Base-by-base conservation (phyloP, 805 yeast species). In the Ogataea sp. region DNA sequence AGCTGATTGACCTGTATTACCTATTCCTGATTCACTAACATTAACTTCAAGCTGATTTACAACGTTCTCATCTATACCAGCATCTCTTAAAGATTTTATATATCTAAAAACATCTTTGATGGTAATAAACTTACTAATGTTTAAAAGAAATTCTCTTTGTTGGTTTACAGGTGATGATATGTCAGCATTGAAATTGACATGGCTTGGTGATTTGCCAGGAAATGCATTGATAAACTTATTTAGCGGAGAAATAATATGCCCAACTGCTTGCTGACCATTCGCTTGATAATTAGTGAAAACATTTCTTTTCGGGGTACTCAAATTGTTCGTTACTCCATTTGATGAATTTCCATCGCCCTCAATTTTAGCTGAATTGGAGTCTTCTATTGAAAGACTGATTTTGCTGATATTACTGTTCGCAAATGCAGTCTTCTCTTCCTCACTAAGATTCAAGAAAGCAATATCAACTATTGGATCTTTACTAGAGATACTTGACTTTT, bases 1-100 rank as follows among this genome's bases (percentile, higher is more conserved):
- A 15, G 31, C 34, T 17, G 34, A 20, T n/a, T 18, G 21, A 9
- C 17, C 34, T 20, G 4, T 20, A n/a, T 14, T 7, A 4, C 9
- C 7, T 6, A 28, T 16, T 6, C 42, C 37, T 20, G 64, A 40
- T 16, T 64, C 66, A 4, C 56, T 53, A 10, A 79, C 48, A 33
- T 69, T 60, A 27, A 56, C 63, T 23, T 55, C 46, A 15, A 75
- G 49, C 8, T 66, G 54, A 1, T 50, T 48, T n/a, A 65, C 48
- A 1, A 64, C 50, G 4, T 63, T 65, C 2, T 48, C 27, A 14
- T 62, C 56, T n/a, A 64, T 48, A 0, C 53, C 49, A 2, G 49
- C 45, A 1, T 45, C 33, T 26, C 60, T 51, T 23, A 75, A 50
- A n/a, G 52, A 55, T 1, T 48, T 39, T 10, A 75, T 55, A 44